Evolutionary conservation across 2,329 filamentous ascomycete genomes (phyloP).

Genomic region (Microsporum audouinii): DNA sequence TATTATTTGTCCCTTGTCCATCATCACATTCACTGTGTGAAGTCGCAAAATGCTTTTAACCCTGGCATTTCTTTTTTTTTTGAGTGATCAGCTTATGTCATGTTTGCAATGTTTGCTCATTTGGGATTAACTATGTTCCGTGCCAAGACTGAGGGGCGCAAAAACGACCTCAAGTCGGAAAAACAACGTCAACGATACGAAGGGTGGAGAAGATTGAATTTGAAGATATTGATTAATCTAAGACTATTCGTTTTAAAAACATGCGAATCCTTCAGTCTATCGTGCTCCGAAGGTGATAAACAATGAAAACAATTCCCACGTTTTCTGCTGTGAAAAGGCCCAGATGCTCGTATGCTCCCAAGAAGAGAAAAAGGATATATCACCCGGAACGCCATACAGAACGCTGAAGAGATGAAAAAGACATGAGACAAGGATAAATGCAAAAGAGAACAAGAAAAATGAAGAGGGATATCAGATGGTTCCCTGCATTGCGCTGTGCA

Average conservation of each 20-base stretch:
- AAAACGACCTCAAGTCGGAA: neutral
- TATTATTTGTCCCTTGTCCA: too few relatives aligned
- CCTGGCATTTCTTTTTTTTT: neutral
- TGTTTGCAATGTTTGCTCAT: neutral
- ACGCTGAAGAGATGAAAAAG: neutral
- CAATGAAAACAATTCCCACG: neutral
- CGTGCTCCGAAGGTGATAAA: neutral
- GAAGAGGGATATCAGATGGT: neutral
- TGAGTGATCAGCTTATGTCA: neutral
- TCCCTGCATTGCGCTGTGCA: neutral
- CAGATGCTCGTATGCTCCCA: neutral
- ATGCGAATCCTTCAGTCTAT: slow-evolving; percentile 2
- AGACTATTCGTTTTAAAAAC: neutral
- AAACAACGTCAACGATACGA: neutral
- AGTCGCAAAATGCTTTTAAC: neutral
- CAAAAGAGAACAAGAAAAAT: neutral
- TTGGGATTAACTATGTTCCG: neutral
- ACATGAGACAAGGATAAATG: neutral
- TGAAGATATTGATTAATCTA: slow-evolving; percentile 1
- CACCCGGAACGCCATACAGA: neutral
- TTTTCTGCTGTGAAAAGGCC: neutral
- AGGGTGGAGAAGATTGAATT: neutral
- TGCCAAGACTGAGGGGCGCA: neutral
- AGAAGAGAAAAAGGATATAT: neutral
- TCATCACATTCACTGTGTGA: too few relatives aligned